Conservation (phyloP, 345 rosid species). For the Trapa incisa region DNA sequence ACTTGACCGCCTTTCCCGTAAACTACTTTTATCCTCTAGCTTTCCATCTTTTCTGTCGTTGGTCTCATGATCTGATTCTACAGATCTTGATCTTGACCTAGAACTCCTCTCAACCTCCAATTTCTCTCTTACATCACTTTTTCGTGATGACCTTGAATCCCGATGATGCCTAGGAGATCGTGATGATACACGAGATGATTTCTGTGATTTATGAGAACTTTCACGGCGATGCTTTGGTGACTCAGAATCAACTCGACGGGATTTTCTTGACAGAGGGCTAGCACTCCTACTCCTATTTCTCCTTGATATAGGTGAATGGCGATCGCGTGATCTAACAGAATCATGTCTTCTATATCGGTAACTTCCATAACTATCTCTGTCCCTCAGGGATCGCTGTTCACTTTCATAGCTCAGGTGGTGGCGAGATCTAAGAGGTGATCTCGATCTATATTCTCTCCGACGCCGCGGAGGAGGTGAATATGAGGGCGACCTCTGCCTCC, state of each 20-base stretch:
- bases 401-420: conserved; percentile 44
- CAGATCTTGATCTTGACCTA: conserved; percentile 49
- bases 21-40: conserved; percentile 29
- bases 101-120: conserved; percentile 19
- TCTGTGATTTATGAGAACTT: conserved; percentile 32
- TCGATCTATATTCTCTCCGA: conserved; percentile 52
- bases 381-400: conserved; percentile 48
- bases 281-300: conserved; percentile 64
- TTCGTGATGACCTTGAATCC: conserved; percentile 41
- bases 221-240: conserved; percentile 41
- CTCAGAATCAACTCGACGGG: conserved; percentile 34
- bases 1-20: conserved; percentile 32
- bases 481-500: conserved; percentile 54
- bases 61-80: conserved; percentile 20
- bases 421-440: conserved; percentile 55
- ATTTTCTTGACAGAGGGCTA: conserved; percentile 54
- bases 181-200: conserved; percentile 16
- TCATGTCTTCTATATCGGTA: conserved; percentile 41
- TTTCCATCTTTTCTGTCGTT: conserved; percentile 26
- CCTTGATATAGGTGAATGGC: conserved; percentile 41
- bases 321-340: conserved; percentile 41
- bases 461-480: conserved; percentile 51
- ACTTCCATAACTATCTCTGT: conserved; percentile 28
- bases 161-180: conserved; percentile 47
- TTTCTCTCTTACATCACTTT: conserved; percentile 34